Conservation (phyloP, 208 protist genomes). For the Acanthamoeba sp. region DNA sequence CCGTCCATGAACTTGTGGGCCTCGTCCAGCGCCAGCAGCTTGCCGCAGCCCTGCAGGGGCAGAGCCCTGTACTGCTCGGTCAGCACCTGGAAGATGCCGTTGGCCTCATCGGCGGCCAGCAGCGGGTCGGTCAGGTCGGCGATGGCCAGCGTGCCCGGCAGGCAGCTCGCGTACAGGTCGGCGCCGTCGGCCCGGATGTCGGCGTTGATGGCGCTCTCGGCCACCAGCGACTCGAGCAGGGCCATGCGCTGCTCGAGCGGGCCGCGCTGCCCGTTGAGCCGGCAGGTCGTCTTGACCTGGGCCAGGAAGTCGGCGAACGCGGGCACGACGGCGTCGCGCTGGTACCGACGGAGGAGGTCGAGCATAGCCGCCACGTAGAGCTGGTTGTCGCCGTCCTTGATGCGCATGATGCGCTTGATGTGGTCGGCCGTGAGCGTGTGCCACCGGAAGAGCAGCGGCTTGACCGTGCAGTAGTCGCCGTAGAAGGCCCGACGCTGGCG, state of each 20-base stretch:
- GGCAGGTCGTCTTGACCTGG: conserved; percentile 14
- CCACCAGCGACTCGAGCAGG: neutral
- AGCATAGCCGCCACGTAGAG: conserved; percentile 48
- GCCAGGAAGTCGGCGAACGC: conserved; percentile 38
- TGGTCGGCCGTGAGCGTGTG: conserved; percentile 70
- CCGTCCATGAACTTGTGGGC: conserved; percentile 74
- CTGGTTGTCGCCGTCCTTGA: conserved; percentile 69
- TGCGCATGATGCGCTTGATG: conserved; percentile 74
- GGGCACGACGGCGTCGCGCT: conserved; percentile 38
- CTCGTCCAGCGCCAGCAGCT: conserved; percentile 75
- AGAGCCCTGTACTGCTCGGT: conserved; percentile 62
- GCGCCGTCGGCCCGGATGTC: neutral
- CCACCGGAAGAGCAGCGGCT: conserved; percentile 73
- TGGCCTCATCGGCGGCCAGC: conserved; percentile 66
- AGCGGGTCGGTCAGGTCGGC: conserved; percentile 72
- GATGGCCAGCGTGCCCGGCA: conserved; percentile 41
- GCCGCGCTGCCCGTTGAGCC: neutral
- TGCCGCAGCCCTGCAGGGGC: neutral
- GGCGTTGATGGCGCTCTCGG: conserved; percentile 55
- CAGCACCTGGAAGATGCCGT: conserved; percentile 76
- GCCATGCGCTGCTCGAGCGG: conserved; percentile 31
- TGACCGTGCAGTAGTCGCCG: conserved; percentile 64
- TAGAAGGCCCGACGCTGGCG: conserved; percentile 62
- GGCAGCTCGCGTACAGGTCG: neutral
- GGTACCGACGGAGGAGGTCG: conserved; percentile 36